Base-by-base conservation (phyloP, 352 stramenopile genomes). In the Elongisporangium anandrum region DNA sequence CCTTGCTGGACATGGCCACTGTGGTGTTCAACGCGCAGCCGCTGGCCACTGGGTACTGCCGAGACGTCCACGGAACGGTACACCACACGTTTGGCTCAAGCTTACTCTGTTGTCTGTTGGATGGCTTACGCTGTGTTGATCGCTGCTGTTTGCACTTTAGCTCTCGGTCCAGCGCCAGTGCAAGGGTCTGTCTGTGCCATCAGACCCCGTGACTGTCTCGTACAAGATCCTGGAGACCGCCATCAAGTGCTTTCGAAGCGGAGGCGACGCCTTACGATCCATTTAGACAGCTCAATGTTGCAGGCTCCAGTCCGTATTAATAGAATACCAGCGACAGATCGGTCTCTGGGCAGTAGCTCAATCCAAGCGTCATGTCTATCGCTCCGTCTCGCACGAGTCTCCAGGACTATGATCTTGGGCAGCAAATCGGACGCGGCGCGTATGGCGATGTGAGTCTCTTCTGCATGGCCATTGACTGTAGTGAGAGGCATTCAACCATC, bases 201-300 rank as follows among this genome's bases (percentile, higher is more conserved):
- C 49, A 60, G 67, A 80, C 24, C 61, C 68, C 7, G 57, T 60
- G 13, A 63, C 63, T 7, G 70, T 82, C 29, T 68, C 77, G 22
- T 92, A 83, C 66, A 92, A 90, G 61, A 71, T 92, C 12, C 56
- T 92, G 10, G 83, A 92, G 51, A 88, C 79, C 62, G 84, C 77
- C 10, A 63, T 92, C 56, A 82, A 82, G 56, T 82, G 70, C 54
- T 87, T 89, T 26, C 65, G 57, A 2, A 72, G 57, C 13, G 71
- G 72, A 1, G 65, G 70, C 9, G 70, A 78, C 29, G 66, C 67
- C 0, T 56, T 77, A 24, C 61, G 65, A 19, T 70, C 59, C 10
- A 45, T 45, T 45, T 45, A 45, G 34, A 17, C 5, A 13, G 9
- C 29, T 2, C 29, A 39, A 39, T 7, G 29, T 13, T n/a, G n/a